A percentile compares a stretch with the other conserved stretches of the same genome.
phyloP scores from a whole-genome alignment of 371 early-diverging fungal genomes.

The Mucor mucedo region DNA sequence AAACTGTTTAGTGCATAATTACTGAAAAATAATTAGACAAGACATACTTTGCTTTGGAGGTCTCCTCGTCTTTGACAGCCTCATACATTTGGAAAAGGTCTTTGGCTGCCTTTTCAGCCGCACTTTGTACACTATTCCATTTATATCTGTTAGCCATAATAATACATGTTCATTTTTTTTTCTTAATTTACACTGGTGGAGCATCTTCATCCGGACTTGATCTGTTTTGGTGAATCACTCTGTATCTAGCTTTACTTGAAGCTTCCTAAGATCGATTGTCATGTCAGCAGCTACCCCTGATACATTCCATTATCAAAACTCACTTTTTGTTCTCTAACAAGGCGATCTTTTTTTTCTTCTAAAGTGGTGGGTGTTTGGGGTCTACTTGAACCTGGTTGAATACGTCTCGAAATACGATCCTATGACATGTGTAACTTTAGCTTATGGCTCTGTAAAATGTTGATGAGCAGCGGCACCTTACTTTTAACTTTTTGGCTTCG shows the following conservation, averaged over 20 bases:
- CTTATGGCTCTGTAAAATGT: no score
- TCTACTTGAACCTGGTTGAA: constrained; percentile 43
- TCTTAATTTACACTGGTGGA: constrained; percentile 33
- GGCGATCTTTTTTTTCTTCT: constrained; percentile 43
- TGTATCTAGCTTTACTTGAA: constrained; percentile 60
- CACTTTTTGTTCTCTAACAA: constrained; percentile 42
- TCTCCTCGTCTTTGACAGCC: constrained; percentile 66
- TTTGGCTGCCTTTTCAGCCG: constrained; percentile 39
- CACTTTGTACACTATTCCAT: constrained; percentile 38
- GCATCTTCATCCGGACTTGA: constrained; percentile 26
- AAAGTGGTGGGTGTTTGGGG: constrained; percentile 42
- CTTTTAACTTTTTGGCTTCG: constrained; percentile 59
- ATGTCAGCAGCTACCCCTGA: no score
- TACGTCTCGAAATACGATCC: constrained; percentile 58
- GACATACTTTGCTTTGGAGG: constrained; percentile 39
- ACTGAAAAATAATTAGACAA: no score
- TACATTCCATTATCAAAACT: not conserved
- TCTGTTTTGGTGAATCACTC: constrained; percentile 63
- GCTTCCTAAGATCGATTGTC: constrained; percentile 28
- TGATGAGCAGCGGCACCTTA: constrained; percentile 13
- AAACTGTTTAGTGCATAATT: not conserved
- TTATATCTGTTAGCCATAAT: not conserved
- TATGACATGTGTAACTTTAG: constrained; percentile 10
- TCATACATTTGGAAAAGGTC: constrained; percentile 70
- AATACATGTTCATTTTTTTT: not conserved